Percentiles rank a stretch among this genome's conserved stretches.
These are phyloP conservation scores for Kregervanrija delftensis DNA, from an alignment of 805 yeast species.

Conservation along the genomic window DNA sequence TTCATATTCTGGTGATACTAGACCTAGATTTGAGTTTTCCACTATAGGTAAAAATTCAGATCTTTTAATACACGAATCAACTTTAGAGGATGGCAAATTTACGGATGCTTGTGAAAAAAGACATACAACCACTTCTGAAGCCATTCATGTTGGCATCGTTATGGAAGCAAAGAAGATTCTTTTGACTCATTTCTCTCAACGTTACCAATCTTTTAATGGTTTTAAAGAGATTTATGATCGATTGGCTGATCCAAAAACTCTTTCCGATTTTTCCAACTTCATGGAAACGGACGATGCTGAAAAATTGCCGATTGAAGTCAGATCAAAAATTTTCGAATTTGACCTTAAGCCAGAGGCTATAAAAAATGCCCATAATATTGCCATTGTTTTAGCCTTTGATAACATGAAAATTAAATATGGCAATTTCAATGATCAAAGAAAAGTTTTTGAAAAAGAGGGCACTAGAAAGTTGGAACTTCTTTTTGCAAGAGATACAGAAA, in stretches of 20 bases:
- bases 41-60: conserved; percentile 62
- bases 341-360: conserved; percentile 9
- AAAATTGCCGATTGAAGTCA: conserved; percentile 13
- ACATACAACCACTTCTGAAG: conserved; percentile 88
- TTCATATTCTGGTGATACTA: conserved; percentile 91
- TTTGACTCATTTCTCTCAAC: conserved; percentile 87
- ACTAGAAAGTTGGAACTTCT: conserved; percentile 17
- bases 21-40: conserved; percentile 64
- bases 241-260: conserved; percentile 12
- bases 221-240: conserved; percentile 20
- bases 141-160: conserved; percentile 55
- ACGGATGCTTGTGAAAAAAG: conserved; percentile 76
- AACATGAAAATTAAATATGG: conserved; percentile 47
- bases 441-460: conserved; percentile 24
- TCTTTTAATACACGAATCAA: conserved; percentile 86
- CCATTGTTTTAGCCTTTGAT: conserved; percentile 54
- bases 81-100: conserved; percentile 71
- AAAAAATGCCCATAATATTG: conserved; percentile 18
- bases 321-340: conserved; percentile 20
- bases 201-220: conserved; percentile 56
- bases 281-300: conserved; percentile 8
- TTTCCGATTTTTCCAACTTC: too few relatives aligned
- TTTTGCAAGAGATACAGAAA: conserved; percentile 20
- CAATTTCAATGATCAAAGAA: conserved; percentile 32
- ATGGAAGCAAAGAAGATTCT: conserved; percentile 72